These are phyloP conservation scores for Phyllostachys edulis DNA, from an alignment of 176 grass and related monocot genomes.

Conservation along the genomic window DNA sequence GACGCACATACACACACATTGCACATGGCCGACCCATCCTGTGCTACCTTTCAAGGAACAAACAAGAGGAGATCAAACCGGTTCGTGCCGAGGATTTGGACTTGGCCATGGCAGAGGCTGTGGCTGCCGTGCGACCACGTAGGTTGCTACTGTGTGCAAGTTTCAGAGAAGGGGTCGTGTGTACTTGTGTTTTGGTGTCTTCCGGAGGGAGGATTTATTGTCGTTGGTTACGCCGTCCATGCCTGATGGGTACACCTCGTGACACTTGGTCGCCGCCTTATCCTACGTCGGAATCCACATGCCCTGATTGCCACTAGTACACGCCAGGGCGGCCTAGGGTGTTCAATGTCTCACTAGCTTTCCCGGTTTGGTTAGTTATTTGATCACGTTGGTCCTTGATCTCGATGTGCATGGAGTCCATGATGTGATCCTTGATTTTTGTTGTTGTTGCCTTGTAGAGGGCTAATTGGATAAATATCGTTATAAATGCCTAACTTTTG, in stretches of 20 bases:
- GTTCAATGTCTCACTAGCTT: too few relatives aligned
- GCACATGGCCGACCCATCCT: background rate
- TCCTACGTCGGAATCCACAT: background rate
- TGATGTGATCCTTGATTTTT: background rate
- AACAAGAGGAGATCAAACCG: background rate
- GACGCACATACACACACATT: background rate
- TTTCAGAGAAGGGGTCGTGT: background rate
- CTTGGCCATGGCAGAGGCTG: background rate
- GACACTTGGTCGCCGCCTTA: conserved; percentile 1
- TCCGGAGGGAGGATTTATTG: background rate
- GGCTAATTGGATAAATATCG: background rate
- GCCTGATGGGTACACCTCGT: background rate
- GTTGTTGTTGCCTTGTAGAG: background rate
- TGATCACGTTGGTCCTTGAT: background rate
- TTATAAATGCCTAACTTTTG: too few relatives aligned
- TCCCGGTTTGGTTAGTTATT: background rate
- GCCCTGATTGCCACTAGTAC: background rate
- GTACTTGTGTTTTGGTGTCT: background rate
- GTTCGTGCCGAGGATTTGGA: background rate
- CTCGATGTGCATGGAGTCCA: background rate
- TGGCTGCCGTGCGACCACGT: conserved; percentile 5
- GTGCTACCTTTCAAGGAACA: background rate
- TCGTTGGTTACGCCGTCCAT: background rate
- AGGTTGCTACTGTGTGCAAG: background rate
- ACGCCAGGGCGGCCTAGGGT: too few relatives aligned